Evolutionary conservation across 31 red algal species (phyloP).

Genomic region (Odonthalia washingtoniensis): DNA sequence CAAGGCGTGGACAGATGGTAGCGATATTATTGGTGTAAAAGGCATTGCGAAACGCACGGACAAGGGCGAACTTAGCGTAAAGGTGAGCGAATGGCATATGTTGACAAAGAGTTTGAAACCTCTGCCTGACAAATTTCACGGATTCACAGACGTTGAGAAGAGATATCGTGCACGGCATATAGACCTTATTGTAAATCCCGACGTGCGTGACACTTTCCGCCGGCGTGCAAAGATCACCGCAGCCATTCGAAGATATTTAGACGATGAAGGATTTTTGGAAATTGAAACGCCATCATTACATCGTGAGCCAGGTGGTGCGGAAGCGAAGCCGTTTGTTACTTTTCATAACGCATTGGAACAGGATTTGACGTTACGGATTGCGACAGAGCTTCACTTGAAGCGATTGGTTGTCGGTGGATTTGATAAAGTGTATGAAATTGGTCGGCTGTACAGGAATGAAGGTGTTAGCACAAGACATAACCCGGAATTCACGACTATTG

Average conservation of each 20-base stretch:
- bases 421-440: constrained; percentile 95
- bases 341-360: constrained; percentile 93
- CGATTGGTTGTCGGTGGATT: constrained; percentile 95
- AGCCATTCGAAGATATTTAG: constrained; percentile 82
- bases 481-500: constrained; percentile 98
- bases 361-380: constrained; percentile 90
- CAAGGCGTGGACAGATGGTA: constrained; percentile 91
- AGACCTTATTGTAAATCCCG: constrained; percentile 89
- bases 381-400: constrained; percentile 96
- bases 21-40: constrained; percentile 90
- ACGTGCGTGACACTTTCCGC: constrained; percentile 74
- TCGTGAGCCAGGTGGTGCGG: constrained; percentile 87
- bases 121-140: constrained; percentile 98
- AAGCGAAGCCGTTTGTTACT: constrained; percentile 93
- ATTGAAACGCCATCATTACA: constrained; percentile 96
- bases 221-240: constrained; percentile 78
- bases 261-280: constrained; percentile 88
- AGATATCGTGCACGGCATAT: constrained; percentile 94
- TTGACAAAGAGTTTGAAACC: constrained; percentile 87
- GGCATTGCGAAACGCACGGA: constrained; percentile 84
- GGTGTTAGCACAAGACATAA: constrained; percentile 95
- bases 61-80: constrained; percentile 94
- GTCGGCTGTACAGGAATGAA: constrained; percentile 94
- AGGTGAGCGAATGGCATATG: constrained; percentile 83
- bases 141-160: constrained; percentile 90